phyloP scores from a whole-genome alignment of 441 rosid species.

The Arabidopsis hybrid region DNA sequence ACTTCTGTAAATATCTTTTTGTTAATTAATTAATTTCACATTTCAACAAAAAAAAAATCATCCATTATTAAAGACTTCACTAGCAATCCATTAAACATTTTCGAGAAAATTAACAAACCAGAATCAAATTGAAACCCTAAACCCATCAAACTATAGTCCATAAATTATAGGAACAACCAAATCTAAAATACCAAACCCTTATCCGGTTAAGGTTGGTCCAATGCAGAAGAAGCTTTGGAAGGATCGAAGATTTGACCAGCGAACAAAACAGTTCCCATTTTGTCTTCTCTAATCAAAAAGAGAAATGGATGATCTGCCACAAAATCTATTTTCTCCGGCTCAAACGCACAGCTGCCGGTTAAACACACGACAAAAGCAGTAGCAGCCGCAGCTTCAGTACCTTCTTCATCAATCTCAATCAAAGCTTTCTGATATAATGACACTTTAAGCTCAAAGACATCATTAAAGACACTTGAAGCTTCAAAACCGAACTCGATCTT shows the following conservation, averaged over 20 bases:
- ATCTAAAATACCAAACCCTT: background rate
- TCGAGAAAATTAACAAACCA: too few relatives aligned
- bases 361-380: background rate
- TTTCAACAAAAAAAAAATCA: too few relatives aligned
- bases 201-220: background rate
- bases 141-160: too few relatives aligned
- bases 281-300: background rate
- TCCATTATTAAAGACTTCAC: too few relatives aligned
- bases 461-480: background rate
- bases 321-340: background rate
- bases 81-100: too few relatives aligned
- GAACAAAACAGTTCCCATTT: background rate
- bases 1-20: too few relatives aligned
- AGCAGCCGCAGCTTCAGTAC: background rate
- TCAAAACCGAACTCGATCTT: conserved; percentile 22
- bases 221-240: background rate
- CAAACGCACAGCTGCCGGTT: too few relatives aligned
- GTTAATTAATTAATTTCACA: too few relatives aligned
- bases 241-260: conserved; percentile 1
- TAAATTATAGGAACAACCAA: too few relatives aligned
- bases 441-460: background rate
- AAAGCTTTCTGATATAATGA: conserved; percentile 19
- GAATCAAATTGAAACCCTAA: too few relatives aligned
- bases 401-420: background rate
- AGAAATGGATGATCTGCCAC: background rate